Percentiles rank a stretch among this genome's conserved stretches.
Evolutionary conservation across 805 yeast genomes (phyloP).

Genomic region (Kuraishia cidri): DNA sequence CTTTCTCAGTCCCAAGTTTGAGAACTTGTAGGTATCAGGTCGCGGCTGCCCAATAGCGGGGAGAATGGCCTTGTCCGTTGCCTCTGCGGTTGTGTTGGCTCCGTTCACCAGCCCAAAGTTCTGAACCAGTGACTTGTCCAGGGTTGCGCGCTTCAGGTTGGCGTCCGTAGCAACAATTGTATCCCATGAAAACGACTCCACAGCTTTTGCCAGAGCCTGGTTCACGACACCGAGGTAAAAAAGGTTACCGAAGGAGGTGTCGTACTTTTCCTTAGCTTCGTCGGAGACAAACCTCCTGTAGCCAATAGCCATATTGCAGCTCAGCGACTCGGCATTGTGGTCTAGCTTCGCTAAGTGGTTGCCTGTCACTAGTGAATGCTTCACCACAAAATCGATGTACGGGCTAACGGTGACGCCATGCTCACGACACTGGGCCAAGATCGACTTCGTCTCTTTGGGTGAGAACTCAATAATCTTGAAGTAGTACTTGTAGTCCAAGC

Average conservation of each 20-base stretch:
- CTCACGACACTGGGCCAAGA: background rate
- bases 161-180: background rate
- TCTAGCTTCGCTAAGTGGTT: background rate
- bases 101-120: slow-evolving; percentile 1
- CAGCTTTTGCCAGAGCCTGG: background rate
- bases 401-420: background rate
- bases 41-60: background rate
- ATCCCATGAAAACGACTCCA: slow-evolving; percentile 3
- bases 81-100: background rate
- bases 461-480: background rate
- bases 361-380: background rate
- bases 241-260: background rate
- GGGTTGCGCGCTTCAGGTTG: background rate
- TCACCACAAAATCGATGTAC: background rate
- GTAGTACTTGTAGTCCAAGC: background rate
- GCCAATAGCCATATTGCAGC: background rate
- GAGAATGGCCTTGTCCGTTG: background rate
- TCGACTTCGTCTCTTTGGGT: background rate
- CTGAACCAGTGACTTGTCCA: background rate
- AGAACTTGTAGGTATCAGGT: too few relatives aligned
- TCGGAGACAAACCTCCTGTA: background rate
- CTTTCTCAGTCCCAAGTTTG: too few relatives aligned
- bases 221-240: too few relatives aligned
- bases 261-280: background rate
- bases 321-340: background rate